Conservation (phyloP, 176 grass and related monocot species). For the Avena insularis region DNA sequence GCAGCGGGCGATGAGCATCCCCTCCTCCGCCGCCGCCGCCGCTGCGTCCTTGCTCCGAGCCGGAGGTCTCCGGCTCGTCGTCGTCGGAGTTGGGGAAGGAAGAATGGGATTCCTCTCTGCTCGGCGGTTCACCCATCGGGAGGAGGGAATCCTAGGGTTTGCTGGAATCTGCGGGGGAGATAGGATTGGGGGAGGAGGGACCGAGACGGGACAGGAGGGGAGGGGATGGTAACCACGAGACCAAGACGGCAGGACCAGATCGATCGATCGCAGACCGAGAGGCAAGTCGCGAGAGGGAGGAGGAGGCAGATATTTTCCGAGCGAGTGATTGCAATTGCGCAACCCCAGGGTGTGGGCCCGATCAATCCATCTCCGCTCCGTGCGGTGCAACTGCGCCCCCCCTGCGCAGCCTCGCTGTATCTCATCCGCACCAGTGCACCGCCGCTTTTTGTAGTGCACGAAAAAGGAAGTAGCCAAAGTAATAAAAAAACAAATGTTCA, state of each 20-base stretch:
- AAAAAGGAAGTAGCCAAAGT: no score
- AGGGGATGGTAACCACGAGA: not conserved
- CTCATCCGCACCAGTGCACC: no score
- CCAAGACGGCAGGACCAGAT: not conserved
- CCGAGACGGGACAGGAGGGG: not conserved
- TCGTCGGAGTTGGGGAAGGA: constrained; percentile 9
- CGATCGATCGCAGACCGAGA: constrained; percentile 15
- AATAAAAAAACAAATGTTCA: no score
- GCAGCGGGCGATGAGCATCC: constrained; percentile 28
- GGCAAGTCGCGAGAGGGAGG: not conserved
- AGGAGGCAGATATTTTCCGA: constrained; percentile 10
- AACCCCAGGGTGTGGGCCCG: not conserved
- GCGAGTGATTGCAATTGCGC: constrained; percentile 28
- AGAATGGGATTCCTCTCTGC: constrained; percentile 17
- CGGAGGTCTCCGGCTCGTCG: constrained; percentile 43
- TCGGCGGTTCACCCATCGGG: constrained; percentile 28
- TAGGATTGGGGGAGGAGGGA: not conserved
- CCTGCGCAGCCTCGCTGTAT: no score
- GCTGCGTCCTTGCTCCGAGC: not conserved
- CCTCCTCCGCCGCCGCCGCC: not conserved
- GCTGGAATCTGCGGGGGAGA: not conserved
- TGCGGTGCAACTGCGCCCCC: not conserved
- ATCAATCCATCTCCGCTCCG: not conserved
- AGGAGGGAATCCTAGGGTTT: constrained; percentile 23
- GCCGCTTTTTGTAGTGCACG: no score